These are phyloP conservation scores for Yarrowia galli DNA, from an alignment of 1,139 yeast species.

Conservation along the genomic window DNA sequence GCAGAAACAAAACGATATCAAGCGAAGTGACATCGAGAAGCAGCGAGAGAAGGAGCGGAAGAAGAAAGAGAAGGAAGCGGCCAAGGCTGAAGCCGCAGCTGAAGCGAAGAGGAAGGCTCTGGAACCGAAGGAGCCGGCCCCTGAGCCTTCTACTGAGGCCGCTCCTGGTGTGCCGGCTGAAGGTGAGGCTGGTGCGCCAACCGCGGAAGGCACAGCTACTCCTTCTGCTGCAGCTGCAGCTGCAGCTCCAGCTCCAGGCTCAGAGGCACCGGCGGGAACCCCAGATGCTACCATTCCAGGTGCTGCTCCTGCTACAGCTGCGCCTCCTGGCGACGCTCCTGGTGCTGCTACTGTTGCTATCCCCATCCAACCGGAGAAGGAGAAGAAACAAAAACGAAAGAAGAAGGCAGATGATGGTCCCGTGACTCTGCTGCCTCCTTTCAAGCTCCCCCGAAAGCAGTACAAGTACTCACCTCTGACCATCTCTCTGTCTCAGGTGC, in stretches of 20 bases:
- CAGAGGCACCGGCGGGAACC: conserved; percentile 13
- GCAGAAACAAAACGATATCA: conserved; percentile 37
- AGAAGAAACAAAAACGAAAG: conserved; percentile 44
- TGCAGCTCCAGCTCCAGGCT: too few relatives aligned
- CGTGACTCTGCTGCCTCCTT: conserved; percentile 41
- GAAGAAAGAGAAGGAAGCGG: conserved; percentile 46
- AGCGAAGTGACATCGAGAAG: conserved; percentile 34
- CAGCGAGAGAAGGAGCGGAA: conserved; percentile 54
- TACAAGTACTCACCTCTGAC: conserved; percentile 66
- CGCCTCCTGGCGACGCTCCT: neutral
- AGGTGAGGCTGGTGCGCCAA: too few relatives aligned
- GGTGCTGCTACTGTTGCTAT: neutral
- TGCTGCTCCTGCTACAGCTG: too few relatives aligned
- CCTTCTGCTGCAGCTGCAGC: too few relatives aligned
- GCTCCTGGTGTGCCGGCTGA: neutral
- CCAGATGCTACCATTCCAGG: neutral
- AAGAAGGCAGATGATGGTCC: conserved; percentile 46
- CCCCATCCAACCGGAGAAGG: conserved; percentile 40
- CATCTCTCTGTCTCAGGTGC: conserved; percentile 67
- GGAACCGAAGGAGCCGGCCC: conserved; percentile 3
- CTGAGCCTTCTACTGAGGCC: neutral
- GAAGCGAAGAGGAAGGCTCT: conserved; percentile 25
- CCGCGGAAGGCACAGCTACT: too few relatives aligned
- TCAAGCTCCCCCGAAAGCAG: conserved; percentile 50
- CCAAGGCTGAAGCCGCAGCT: conserved; percentile 35